Evolutionary conservation across 2,329 filamentous ascomycete genomes (phyloP), one percentile per base, ranked within the genome.

Genomic region (Colletotrichum destructivum): DNA sequence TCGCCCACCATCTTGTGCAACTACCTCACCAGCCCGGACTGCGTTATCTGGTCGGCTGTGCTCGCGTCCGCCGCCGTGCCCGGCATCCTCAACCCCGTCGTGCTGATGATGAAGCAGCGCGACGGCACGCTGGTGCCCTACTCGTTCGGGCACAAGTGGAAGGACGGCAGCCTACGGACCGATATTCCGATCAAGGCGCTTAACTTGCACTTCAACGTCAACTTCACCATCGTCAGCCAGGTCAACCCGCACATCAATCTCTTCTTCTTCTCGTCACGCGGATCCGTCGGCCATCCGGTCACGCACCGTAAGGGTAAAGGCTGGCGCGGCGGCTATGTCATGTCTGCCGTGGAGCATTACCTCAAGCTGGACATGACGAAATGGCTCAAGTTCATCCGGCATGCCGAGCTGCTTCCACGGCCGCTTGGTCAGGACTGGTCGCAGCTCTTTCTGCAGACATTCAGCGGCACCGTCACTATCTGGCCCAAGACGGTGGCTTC

Each of bases 91-190:
- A 98, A 98, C 78, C 96, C 96, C 0, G 94, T 97, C 2, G 96
- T 99, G 1, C 90, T 99, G 9, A 94, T 94, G 86, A 95, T 98
- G 86, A 98, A 97, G 84, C 93, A 89, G 64, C 86, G 88, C 21
- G 89, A 95, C 71, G 95, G 95, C 1, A 91, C 87, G 2, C 86
- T 99, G 4, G 90, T 91, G 0, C 96, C 96, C 0, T 99, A 98
- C 82, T 97, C 94, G 0, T 99, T 99, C 79, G 96, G 96, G 0
- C 95, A 98, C 85, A 98, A 98, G 83, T 99, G 96, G 96, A 99
- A 99, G 82, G 96, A 99, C 80, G 96, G 96, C 64, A 96, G 93
- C 76, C 84, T 99, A 66, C 90, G 96, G 47, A 99, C 96, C 1
- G 96, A 99, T 78, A 98, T 99, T 38, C 96, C 96, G 0, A 90